A percentile compares a stretch with the other conserved stretches of the same genome.
phyloP scores from a whole-genome alignment of 208 protist genomes.

The Strigomonas culicis region DNA sequence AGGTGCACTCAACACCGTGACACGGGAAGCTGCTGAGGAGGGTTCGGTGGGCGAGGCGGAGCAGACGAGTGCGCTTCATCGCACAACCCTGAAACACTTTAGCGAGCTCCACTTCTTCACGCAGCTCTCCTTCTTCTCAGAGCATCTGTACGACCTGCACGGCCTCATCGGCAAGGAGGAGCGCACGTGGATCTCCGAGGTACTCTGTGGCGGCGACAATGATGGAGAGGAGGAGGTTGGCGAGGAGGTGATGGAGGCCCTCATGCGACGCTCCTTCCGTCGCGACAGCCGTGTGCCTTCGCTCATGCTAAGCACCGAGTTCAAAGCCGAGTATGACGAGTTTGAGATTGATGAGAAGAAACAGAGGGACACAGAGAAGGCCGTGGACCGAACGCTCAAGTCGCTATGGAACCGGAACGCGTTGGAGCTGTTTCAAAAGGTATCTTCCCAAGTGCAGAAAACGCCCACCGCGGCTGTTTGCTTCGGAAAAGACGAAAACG shows the following conservation, averaged over 20 bases:
- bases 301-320: conserved; percentile 13
- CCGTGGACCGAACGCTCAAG: conserved; percentile 20
- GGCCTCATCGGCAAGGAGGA: conserved; percentile 38
- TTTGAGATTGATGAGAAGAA: conserved; percentile 72
- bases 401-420: conserved; percentile 1
- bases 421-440: not conserved
- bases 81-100: not conserved
- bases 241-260: conserved; percentile 21
- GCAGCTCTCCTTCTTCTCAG: conserved; percentile 29
- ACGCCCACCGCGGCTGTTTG: not conserved
- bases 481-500: not conserved
- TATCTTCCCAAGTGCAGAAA: not conserved
- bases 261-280: conserved; percentile 68
- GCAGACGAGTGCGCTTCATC: not conserved
- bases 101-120: conserved; percentile 37
- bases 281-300: conserved; percentile 51
- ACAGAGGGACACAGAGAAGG: conserved; percentile 24
- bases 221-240: conserved; percentile 1
- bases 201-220: conserved; percentile 16
- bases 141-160: conserved; percentile 47
- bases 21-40: not conserved
- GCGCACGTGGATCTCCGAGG: conserved; percentile 49
- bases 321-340: conserved; percentile 46
- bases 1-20: too few relatives aligned
- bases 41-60: conserved; percentile 3